Evolutionary conservation across 2,329 filamentous ascomycete species (phyloP).

Genomic region (Verticillium tricorpus): DNA sequence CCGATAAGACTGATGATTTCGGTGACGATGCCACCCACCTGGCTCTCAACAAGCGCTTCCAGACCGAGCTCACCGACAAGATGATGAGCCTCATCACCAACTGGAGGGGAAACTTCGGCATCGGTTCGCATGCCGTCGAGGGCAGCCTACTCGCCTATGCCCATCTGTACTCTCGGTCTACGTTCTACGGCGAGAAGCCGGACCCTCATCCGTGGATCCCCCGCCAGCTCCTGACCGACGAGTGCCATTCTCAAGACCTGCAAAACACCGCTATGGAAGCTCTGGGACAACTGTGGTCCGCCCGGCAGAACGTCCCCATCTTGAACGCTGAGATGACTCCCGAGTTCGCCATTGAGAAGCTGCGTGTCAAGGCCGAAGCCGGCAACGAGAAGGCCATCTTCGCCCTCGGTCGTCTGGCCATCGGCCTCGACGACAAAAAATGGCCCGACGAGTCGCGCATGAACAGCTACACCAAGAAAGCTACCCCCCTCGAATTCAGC

Average conservation of each 20-base stretch:
- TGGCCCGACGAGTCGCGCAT: constrained; percentile 4
- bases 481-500: background rate
- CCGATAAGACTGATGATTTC: background rate
- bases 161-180: constrained; percentile 36
- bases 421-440: constrained; percentile 46
- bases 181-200: constrained; percentile 33
- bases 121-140: constrained; percentile 40
- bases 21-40: constrained; percentile 5
- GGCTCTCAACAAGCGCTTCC: constrained; percentile 7
- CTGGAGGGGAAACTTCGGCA: constrained; percentile 35
- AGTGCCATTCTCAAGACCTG: background rate
- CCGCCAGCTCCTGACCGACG: constrained; percentile 17
- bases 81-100: constrained; percentile 40
- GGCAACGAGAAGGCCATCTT: constrained; percentile 78
- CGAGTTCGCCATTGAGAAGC: constrained; percentile 51
- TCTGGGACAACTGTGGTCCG: constrained; percentile 42
- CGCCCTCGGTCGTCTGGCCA: constrained; percentile 73
- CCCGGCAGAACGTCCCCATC: constrained; percentile 28
- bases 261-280: constrained; percentile 32
- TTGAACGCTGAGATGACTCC: constrained; percentile 21
- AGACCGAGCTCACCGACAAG: constrained; percentile 15
- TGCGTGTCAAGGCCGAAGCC: constrained; percentile 68
- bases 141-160: constrained; percentile 41
- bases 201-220: background rate
- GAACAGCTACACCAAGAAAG: background rate